Percentiles rank a stretch among this genome's conserved stretches.
Conservation (phyloP, 2,329 filamentous ascomycete genomes). For the Fusarium odoratissimum region DNA sequence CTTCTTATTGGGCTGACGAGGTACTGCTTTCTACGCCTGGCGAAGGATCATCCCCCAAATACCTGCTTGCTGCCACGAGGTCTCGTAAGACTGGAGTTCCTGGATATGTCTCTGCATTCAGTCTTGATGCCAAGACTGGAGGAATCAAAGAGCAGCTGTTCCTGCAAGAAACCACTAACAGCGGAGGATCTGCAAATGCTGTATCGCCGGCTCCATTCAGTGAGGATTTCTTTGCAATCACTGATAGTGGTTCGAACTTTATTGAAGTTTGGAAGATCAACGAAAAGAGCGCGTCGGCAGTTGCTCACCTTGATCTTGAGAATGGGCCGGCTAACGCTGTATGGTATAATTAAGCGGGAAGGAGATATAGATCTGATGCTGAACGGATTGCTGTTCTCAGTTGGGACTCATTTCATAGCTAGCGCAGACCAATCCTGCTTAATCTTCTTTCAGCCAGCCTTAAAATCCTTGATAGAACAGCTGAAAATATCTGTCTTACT, state of each 20-base stretch:
- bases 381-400: too few relatives aligned
- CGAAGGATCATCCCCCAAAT: neutral
- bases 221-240: neutral
- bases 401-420: too few relatives aligned
- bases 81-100: neutral
- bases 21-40: neutral
- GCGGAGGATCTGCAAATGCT: neutral
- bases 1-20: neutral
- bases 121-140: neutral
- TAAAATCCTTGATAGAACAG: neutral
- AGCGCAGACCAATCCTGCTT: too few relatives aligned
- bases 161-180: neutral
- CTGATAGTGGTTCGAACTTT: neutral
- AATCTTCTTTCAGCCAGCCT: neutral
- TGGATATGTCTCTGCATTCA: neutral
- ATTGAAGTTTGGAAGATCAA: neutral
- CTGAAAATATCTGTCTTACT: neutral
- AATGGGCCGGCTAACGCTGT: neutral
- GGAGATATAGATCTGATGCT: too few relatives aligned
- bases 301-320: neutral
- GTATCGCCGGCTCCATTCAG: neutral
- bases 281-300: neutral
- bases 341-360: too few relatives aligned
- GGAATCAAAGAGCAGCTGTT: neutral
- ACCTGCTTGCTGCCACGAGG: neutral